Evolutionary conservation across 1,139 yeast genomes (phyloP).

Genomic region (Suhomyces coccinellae): DNA sequence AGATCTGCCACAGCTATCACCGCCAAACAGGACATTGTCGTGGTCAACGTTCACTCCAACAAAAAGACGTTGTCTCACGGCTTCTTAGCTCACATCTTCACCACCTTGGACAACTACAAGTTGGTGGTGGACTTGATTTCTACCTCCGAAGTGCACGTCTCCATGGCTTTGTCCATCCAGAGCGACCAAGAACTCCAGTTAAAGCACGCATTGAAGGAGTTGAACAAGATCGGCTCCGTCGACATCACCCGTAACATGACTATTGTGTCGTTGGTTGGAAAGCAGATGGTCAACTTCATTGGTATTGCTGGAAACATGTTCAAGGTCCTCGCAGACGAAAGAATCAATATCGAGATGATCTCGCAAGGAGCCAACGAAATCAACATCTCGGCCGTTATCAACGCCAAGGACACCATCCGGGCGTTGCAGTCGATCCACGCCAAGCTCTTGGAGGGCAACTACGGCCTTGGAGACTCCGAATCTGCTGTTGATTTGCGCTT

Average conservation of each 20-base stretch:
- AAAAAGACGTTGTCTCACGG: slow-evolving; percentile 93
- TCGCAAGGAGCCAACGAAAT: slow-evolving; percentile 98
- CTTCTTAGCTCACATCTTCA: slow-evolving; percentile 85
- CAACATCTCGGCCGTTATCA: slow-evolving; percentile 92
- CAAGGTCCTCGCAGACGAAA: slow-evolving; percentile 88
- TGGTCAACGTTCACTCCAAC: slow-evolving; percentile 89
- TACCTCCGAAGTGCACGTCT: slow-evolving; percentile 95
- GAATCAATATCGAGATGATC: slow-evolving; percentile 94
- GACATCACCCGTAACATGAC: slow-evolving; percentile 87
- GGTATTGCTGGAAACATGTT: slow-evolving; percentile 99
- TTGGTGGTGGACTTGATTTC: slow-evolving; percentile 94
- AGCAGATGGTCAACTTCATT: slow-evolving; percentile 93
- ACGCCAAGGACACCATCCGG: slow-evolving; percentile 75
- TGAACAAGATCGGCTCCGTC: slow-evolving; percentile 79
- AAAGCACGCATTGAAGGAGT: slow-evolving; percentile 71
- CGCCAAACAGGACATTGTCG: slow-evolving; percentile 89
- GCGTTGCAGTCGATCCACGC: slow-evolving; percentile 88
- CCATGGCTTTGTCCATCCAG: slow-evolving; percentile 90
- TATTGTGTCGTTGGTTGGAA: slow-evolving; percentile 91
- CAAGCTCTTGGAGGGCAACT: slow-evolving; percentile 56
- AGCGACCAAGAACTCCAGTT: slow-evolving; percentile 58
- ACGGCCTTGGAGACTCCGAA: slow-evolving; percentile 28
- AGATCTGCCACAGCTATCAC: slow-evolving; percentile 97
- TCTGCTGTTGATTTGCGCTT: slow-evolving; percentile 41
- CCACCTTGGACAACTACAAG: slow-evolving; percentile 79